Conservation (phyloP, 2,329 filamentous ascomycete genomes). For the Elsinoe perseae region DNA sequence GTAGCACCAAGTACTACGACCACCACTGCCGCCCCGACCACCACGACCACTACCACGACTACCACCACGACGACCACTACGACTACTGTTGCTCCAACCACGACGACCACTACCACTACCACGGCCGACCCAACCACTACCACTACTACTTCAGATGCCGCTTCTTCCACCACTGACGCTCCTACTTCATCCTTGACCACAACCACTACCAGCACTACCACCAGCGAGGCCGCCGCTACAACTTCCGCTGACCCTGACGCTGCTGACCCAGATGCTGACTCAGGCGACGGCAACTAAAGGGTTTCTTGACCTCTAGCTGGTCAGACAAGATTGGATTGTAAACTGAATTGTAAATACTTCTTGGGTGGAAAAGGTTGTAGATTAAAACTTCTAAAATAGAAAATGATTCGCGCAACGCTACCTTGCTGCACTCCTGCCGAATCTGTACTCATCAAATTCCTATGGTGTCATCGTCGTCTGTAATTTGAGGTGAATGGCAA, state of each 20-base stretch:
- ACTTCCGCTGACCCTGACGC: not conserved
- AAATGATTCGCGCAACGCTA: no score
- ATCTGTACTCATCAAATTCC: no score
- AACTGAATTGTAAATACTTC: no score
- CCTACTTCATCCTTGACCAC: not conserved
- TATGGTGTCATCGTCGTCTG: no score
- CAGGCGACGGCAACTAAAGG: not conserved
- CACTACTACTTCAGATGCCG: not conserved
- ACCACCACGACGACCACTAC: not conserved
- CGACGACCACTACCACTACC: not conserved
- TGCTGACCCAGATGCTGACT: not conserved
- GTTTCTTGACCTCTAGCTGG: not conserved
- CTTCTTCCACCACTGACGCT: constrained; percentile 7
- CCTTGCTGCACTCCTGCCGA: no score
- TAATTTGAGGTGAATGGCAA: no score
- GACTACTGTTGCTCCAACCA: not conserved
- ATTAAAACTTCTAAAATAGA: no score
- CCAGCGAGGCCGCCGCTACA: not conserved
- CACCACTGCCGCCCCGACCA: not conserved
- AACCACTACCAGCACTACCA: not conserved
- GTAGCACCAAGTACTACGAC: not conserved
- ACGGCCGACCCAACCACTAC: constrained; percentile 2
- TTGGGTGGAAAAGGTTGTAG: no score
- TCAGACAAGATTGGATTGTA: not conserved
- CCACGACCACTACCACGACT: not conserved